These are phyloP conservation scores for Dactylorhiza incarnata DNA, from an alignment of 106 monocot genomes.

Conservation along the genomic window DNA sequence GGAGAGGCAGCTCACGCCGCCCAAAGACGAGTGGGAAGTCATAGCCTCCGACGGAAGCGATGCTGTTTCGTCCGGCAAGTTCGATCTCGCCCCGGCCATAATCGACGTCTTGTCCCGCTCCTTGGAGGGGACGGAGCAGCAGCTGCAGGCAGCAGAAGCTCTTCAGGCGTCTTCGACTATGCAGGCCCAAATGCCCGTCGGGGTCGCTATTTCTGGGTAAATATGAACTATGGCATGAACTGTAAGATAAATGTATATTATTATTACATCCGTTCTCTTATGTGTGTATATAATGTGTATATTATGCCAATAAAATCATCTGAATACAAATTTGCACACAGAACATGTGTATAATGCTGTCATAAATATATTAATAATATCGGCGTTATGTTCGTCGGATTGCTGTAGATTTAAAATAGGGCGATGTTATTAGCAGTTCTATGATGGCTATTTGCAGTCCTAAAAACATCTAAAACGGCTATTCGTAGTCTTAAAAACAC, in stretches of 20 bases:
- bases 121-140: conserved; percentile 5
- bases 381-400: too few relatives aligned
- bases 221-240: not conserved
- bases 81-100: not conserved
- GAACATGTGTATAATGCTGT: not conserved
- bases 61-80: not conserved
- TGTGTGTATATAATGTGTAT: not conserved
- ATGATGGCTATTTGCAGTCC: too few relatives aligned
- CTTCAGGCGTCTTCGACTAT: not conserved
- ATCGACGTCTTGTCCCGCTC: conserved; percentile 5
- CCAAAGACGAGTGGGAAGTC: conserved; percentile 8
- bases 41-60: not conserved
- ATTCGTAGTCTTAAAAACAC: too few relatives aligned
- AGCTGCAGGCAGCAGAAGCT: conserved; percentile 3
- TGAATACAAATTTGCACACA: not conserved
- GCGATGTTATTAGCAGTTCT: too few relatives aligned
- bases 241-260: not conserved
- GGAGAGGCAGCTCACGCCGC: conserved; percentile 11
- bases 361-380: too few relatives aligned
- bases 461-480: too few relatives aligned
- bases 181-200: not conserved
- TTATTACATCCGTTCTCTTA: not conserved
- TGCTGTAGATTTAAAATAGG: too few relatives aligned
- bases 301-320: not conserved
- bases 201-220: conserved; percentile 5